These are phyloP conservation scores for Eucalyptus tenuipes DNA, from an alignment of 345 rosid genomes.

Conservation along the genomic window DNA sequence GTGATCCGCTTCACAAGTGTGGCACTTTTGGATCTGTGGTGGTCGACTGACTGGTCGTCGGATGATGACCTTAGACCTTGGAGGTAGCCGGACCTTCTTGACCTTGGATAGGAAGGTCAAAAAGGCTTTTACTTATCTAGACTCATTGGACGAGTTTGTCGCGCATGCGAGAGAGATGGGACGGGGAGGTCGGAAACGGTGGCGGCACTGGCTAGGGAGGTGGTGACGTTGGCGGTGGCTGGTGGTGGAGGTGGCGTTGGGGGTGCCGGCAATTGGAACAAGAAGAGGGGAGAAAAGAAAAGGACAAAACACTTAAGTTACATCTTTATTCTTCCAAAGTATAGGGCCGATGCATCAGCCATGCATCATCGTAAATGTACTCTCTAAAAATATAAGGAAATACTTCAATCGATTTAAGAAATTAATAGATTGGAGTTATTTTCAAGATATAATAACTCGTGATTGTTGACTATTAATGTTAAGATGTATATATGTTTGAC, in stretches of 20 bases:
- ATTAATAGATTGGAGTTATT: too few species aligned
- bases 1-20: not conserved
- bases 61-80: too few species aligned
- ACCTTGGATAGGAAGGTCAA: too few species aligned
- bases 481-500: not conserved
- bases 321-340: not conserved
- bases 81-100: too few species aligned
- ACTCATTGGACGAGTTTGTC: not conserved
- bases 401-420: too few species aligned
- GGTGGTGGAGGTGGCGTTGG: accelerated
- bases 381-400: not conserved
- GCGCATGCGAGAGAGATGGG: not conserved
- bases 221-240: not conserved
- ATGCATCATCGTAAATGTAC: not conserved
- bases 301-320: not conserved
- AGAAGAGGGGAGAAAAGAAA: not conserved
- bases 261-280: not conserved
- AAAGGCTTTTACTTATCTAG: not conserved
- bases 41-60: too few species aligned
- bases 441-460: too few species aligned
- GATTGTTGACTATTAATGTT: not conserved
- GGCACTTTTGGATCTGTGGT: not conserved
- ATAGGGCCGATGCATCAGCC: accelerated
- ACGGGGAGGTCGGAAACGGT: not conserved
- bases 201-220: not conserved